Evolutionary conservation across 228 moss, liverwort and hornwort genomes (phyloP), one percentile per base, ranked within the genome.

Genomic region (Sphagnum fallax): DNA sequence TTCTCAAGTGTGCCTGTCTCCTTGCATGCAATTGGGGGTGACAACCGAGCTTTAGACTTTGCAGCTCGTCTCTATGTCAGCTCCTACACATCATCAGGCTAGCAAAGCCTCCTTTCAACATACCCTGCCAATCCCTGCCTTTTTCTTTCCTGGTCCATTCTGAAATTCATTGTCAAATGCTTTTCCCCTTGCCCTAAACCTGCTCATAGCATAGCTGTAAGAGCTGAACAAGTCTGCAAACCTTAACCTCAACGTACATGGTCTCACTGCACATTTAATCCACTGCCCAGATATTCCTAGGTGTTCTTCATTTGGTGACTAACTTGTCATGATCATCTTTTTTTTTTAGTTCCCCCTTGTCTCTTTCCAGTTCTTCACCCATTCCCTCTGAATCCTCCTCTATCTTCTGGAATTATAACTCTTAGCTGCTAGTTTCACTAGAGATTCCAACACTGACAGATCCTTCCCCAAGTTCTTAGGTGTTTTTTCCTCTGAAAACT

Each of bases 61-160:
- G 92, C 83, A 63, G 95, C 92, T 69, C 88, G 90, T 75, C 78
- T 95, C 0, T 95, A 95, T 73, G 92, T 95, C 87, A 95, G 95
- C 82, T 95, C 95, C 11, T 95, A 95, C 79, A 75, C 83, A 55
- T 86, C 88, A 57, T 87, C 76, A 81, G 32, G 32, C 32, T 65
- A 65, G 65, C 65, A 48, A 50, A 10, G 12, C 15, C 72, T 70
- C 48, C 50, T 49, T 4, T 15, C 12, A 32, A 32, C 32, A 32
- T 32, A 32, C 55, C 8, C 55, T 55, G 55, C 55, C 55, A 8
- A 55, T 1, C 55, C 55, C 9, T 55, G 55, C 55, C 55, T 55
- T 12, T 55, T 55, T 55, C 55, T 55, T 12, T 8, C 55, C 8
- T 8, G 55, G 12, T 8, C 55, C 55, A 12, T 55, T 55, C 55